phyloP scores from a whole-genome alignment of 73 alveolate genomes.

The Paramecium bursaria region DNA sequence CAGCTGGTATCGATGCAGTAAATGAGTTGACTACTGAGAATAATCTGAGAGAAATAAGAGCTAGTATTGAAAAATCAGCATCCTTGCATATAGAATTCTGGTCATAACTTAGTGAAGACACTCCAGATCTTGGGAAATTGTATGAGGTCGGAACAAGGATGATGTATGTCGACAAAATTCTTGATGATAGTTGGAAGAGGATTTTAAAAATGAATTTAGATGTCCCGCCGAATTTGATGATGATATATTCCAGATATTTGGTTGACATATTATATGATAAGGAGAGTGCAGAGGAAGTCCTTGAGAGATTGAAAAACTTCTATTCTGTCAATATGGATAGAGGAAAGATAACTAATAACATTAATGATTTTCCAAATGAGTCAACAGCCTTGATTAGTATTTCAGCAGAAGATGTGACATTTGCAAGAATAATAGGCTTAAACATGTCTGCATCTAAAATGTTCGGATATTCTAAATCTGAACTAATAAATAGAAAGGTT shows the following conservation, averaged over 20 bases:
- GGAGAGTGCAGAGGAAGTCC: constrained; percentile 52
- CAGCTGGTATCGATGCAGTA: constrained; percentile 52
- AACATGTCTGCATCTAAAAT: constrained; percentile 65
- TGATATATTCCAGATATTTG: constrained; percentile 58
- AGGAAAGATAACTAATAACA: constrained; percentile 64
- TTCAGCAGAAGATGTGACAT: constrained; percentile 68
- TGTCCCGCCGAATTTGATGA: constrained; percentile 69
- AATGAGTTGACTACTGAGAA: constrained; percentile 52
- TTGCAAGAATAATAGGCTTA: constrained; percentile 66
- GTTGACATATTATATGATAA: constrained; percentile 63
- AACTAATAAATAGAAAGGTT: constrained; percentile 60
- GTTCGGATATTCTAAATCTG: constrained; percentile 70
- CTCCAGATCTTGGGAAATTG: constrained; percentile 68
- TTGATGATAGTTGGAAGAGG: constrained; percentile 63
- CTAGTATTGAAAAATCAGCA: constrained; percentile 55
- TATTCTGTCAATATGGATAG: constrained; percentile 64
- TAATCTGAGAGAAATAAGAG: constrained; percentile 30
- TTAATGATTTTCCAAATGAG: constrained; percentile 68
- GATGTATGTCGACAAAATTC: constrained; percentile 55
- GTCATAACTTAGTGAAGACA: constrained; percentile 69
- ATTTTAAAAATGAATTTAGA: constrained; percentile 58
- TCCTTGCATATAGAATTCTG: constrained; percentile 65
- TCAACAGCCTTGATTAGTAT: constrained; percentile 66
- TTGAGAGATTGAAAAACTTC: constrained; percentile 55
- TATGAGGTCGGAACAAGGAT: constrained; percentile 64